Percentiles rank a stretch among this genome's conserved stretches.
phyloP scores from a whole-genome alignment of 169 alveolate genomes.

The Plasmodium vivax region DNA sequence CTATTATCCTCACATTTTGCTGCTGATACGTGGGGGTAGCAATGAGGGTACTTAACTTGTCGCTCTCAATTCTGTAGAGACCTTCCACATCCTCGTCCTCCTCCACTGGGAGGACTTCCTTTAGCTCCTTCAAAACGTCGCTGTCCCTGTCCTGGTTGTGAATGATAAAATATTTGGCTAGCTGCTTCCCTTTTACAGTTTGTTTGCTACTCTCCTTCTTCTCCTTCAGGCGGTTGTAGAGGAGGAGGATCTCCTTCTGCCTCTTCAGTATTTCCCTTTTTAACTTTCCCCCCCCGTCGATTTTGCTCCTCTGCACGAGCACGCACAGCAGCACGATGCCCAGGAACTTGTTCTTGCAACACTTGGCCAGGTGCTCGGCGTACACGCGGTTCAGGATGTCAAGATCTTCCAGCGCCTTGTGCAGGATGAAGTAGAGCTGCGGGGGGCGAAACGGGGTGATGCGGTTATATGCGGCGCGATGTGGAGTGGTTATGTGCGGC shows the following conservation, averaged over 20 bases:
- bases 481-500: background rate
- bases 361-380: conserved; percentile 4
- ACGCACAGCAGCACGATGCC: conserved; percentile 45
- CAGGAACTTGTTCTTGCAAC: conserved; percentile 53
- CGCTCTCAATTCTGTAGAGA: conserved; percentile 23
- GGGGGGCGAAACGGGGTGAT: background rate
- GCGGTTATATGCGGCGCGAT: background rate
- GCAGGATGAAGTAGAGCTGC: conserved; percentile 17
- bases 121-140: background rate
- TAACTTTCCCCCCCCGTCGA: conserved; percentile 73
- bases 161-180: conserved; percentile 60
- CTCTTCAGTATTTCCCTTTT: conserved; percentile 43
- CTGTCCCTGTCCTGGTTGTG: background rate
- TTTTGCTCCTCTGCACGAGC: conserved; percentile 44
- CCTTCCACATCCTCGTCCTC: conserved; percentile 54
- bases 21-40: conserved; percentile 17
- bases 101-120: conserved; percentile 7
- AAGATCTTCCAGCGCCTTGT: conserved; percentile 47
- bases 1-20: conserved; percentile 54
- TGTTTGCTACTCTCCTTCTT: background rate
- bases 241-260: conserved; percentile 17
- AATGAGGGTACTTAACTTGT: conserved; percentile 8
- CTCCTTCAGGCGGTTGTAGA: background rate
- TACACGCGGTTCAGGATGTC: conserved; percentile 21
- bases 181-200: background rate